Evolutionary conservation across 2,329 filamentous ascomycete genomes (phyloP), one percentile per base, ranked within the genome.

Genomic region (Fusarium sp.): DNA sequence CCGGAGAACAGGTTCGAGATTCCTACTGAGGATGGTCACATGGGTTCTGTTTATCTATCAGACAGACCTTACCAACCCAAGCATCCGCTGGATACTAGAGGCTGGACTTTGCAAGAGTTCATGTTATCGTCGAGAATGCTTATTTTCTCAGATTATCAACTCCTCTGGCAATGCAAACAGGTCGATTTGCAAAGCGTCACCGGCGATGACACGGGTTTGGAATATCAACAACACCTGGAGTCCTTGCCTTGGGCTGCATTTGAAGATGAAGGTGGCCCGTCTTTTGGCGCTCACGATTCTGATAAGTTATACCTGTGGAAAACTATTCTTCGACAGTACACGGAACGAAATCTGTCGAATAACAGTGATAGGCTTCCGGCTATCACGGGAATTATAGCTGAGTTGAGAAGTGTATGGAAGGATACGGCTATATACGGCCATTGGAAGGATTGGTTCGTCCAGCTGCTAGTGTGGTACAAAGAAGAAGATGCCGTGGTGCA

Each of bases 401-500:
- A 59, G 3, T 2, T 65, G 0, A 16, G 42, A 6, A 59, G 44
- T 10, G 30, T 59, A 0, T 65, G 62, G 62, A 20, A 4, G 0
- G 60, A 65, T 0, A 51, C 45, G 0, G 25, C 56, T 2, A 42
- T 65, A 1, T 65, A 65, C 2, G 60, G 62, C 0, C 62, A 65
- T 1, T 65, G 62, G 62, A 9, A 46, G 0, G 24, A 24, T 2
- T 65, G 62, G 62, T 65, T 65, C 1, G 3, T 65, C 2, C 44
- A 65, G 1, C 32, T 65, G 1, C 14, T 65, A 0, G 51, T 45
- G 0, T 65, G 62, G 62, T 16, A 9, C 1, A 59, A 51, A 3
- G 45, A 40, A 8, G 3, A 42, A 0, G 18, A 12, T 0, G 14
- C 0, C 0, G 11, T 3, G 3, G n/a, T 16, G 2, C 3, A 20